Evolutionary conservation across 225 moss, liverwort and hornwort species (phyloP).

Genomic region (Polytrichum commune): DNA sequence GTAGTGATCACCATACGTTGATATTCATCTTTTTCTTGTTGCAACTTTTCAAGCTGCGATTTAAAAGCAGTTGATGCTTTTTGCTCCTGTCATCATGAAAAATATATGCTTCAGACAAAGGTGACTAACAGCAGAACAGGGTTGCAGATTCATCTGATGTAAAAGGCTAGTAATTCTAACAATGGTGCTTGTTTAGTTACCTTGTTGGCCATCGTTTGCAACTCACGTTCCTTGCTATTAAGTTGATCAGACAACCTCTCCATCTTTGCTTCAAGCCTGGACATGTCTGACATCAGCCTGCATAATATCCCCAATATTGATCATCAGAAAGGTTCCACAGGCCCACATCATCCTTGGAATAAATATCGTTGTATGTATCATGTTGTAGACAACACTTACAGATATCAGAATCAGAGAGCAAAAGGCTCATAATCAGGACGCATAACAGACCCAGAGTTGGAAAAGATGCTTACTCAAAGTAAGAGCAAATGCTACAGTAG

Average conservation of each 20-base stretch:
- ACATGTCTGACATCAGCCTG: constrained; percentile 91
- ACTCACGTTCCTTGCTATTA: constrained; percentile 79
- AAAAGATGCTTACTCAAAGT: no score
- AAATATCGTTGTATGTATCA: no score
- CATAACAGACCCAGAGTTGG: no score
- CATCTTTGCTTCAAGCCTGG: constrained; percentile 83
- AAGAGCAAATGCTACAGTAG: no score
- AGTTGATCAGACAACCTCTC: constrained; percentile 78
- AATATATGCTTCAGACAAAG: background rate
- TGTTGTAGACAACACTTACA: no score
- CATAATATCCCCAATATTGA: constrained; percentile 3
- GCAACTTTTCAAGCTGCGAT: constrained; percentile 77
- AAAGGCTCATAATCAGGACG: no score
- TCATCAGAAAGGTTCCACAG: background rate
- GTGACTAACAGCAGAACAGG: no score
- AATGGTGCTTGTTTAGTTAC: constrained; percentile 16
- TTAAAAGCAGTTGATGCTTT: constrained; percentile 69
- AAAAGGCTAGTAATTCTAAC: no score
- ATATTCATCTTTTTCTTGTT: constrained; percentile 83
- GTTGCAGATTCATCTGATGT: no score
- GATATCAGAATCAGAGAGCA: no score
- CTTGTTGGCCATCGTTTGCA: constrained; percentile 79
- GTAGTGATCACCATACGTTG: constrained; percentile 79
- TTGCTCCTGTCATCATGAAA: constrained; percentile 57
- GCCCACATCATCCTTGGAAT: no score